Evolutionary conservation across 352 stramenopile species (phyloP).

Genomic region (Phytophthora pini): DNA sequence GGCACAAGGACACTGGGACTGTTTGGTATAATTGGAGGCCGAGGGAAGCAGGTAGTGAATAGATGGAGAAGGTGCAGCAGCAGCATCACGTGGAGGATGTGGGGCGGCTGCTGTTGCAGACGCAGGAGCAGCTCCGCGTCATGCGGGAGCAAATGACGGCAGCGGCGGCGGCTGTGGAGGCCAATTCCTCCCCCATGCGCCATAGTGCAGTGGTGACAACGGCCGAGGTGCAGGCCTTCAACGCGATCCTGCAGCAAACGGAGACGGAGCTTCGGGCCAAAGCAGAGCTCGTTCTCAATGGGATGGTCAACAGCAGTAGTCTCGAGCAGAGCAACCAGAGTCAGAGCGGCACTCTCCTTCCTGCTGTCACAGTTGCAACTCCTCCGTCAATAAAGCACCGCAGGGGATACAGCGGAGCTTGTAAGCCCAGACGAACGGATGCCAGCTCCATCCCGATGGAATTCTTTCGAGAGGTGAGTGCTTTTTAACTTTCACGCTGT

Average conservation of each 20-base stretch:
- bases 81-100: conserved; percentile 87
- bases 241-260: conserved; percentile 75
- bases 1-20: too few species aligned
- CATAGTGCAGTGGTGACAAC: conserved; percentile 34
- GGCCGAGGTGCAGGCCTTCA: conserved; percentile 54
- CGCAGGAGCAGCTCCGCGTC: conserved; percentile 77
- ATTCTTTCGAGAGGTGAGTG: conserved; percentile 56
- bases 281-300: conserved; percentile 79
- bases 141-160: conserved; percentile 76
- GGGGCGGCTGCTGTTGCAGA: conserved; percentile 80
- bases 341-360: conserved; percentile 32
- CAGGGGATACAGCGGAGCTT: conserved; percentile 10
- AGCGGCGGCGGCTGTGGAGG: conserved; percentile 38
- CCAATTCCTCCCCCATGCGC: conserved; percentile 40
- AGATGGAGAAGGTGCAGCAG: conserved; percentile 81
- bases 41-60: background rate
- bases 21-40: conserved; percentile 29
- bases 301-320: conserved; percentile 62
- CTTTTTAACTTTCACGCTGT: background rate
- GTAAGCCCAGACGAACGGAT: conserved; percentile 15
- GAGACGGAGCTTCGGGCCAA: conserved; percentile 80
- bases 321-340: conserved; percentile 28
- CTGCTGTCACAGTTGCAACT: conserved; percentile 21
- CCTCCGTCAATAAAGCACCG: conserved; percentile 19
- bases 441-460: conserved; percentile 45